Evolutionary conservation across 306 rosid species (phyloP).

Genomic region (Pueraria montana): DNA sequence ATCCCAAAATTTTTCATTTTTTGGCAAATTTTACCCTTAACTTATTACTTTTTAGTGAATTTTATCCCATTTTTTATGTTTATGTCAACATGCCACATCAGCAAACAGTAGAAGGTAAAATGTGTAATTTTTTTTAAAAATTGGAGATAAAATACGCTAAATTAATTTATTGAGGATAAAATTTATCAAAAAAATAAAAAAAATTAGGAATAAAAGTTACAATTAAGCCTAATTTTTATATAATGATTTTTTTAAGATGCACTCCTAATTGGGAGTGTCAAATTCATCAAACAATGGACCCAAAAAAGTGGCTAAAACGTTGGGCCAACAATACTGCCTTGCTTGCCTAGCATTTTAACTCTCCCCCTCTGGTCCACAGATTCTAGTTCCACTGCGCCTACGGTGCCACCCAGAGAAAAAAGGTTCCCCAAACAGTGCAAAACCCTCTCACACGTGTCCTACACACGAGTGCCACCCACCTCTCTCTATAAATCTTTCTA

Average conservation of each 20-base stretch:
- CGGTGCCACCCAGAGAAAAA: slow-evolving; percentile 37
- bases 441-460: slow-evolving; percentile 32
- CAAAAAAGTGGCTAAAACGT: not conserved
- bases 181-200: too few species aligned
- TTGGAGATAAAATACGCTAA: too few species aligned
- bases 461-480: slow-evolving; percentile 21
- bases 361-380: slow-evolving; percentile 19
- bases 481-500: slow-evolving; percentile 39
- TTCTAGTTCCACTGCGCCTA: slow-evolving; percentile 42
- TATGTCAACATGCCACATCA: too few species aligned
- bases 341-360: not conserved
- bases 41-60: too few species aligned
- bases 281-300: slow-evolving; percentile 18
- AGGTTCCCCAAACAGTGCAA: not conserved
- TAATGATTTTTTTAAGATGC: not conserved
- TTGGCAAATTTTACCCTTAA: too few species aligned
- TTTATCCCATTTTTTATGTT: too few species aligned
- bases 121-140: too few species aligned
- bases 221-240: too few species aligned
- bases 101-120: too few species aligned
- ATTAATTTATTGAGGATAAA: too few species aligned
- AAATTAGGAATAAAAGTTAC: too few species aligned
- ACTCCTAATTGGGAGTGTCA: not conserved
- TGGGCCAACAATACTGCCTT: not conserved
- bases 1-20: too few species aligned